phyloP scores from a whole-genome alignment of 202 grass and related monocot species.

The Schoenoplectus tabernaemontani region DNA sequence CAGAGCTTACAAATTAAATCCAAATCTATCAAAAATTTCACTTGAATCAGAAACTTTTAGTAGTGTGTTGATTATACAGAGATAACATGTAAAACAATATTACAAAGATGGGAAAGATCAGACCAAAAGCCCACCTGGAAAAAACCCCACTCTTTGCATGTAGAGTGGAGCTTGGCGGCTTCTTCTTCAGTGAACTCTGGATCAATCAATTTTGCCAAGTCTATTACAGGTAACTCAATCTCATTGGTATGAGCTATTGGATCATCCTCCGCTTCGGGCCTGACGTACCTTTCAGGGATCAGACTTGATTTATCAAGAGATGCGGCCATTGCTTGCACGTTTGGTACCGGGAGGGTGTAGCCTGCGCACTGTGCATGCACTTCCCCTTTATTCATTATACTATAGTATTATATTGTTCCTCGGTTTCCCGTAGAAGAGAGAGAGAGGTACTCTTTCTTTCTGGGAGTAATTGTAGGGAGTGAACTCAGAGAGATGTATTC shows the following conservation, averaged over 20 bases:
- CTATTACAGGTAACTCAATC: conserved; percentile 28
- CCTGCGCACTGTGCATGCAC: background rate
- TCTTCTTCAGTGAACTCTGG: background rate
- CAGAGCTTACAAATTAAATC: no score
- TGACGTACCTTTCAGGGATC: conserved; percentile 32
- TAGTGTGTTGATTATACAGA: no score
- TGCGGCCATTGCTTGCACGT: background rate
- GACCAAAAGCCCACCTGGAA: conserved; percentile 22
- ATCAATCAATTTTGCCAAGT: conserved; percentile 29
- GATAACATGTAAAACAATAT: no score
- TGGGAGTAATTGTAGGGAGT: no score
- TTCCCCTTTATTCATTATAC: background rate
- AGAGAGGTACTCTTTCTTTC: no score
- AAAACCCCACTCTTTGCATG: conserved; percentile 33
- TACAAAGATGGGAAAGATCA: no score
- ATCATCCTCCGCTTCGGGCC: background rate
- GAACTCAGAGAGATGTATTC: no score
- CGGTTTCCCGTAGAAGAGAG: no score
- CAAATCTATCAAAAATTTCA: no score
- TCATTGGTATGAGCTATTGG: background rate
- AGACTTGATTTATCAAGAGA: conserved; percentile 1
- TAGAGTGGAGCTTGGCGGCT: conserved; percentile 17
- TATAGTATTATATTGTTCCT: no score
- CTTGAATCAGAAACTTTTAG: no score
- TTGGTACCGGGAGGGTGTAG: background rate